Base-by-base conservation (phyloP, 2,329 filamentous ascomycete genomes). In the Rutstroemia sp. region DNA sequence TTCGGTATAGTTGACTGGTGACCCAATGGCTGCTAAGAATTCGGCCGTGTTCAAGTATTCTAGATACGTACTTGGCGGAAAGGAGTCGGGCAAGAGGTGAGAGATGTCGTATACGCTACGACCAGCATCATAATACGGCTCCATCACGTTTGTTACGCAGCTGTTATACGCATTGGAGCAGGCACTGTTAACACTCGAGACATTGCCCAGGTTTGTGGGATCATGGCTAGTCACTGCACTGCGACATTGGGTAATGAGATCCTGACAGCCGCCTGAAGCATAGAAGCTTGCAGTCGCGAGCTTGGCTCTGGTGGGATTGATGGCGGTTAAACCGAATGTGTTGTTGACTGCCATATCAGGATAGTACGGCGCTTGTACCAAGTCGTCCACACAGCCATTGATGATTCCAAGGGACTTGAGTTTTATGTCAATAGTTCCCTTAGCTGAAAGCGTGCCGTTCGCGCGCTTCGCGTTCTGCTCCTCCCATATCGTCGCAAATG, bases 371-470 rank as follows among this genome's bases (percentile, higher is more conserved):
- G 74, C 73, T 70, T 89, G 84, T 1, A 83, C 75, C 30, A 82
- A 68, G 62, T 80, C 76, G 65, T 91, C 88, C 38, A 90, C 73
- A 61, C 85, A 81, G 12, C 86, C 87, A 67, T 90, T 88, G 57
- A 89, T 74, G 57, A 91, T 86, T 21, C 86, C 86, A 0, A 90
- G 70, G 0, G 85, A 81, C 14, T 73, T 73, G 8, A 90, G 73
- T 54, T 79, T 77, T 49, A 88, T 80, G 30, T 81, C 76, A 10
- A 86, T 70, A 2, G 80, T 83, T 38, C 71, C 73, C 58, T 78
- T 78, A 17, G 66, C 69, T 8, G 76, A 68, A 1, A 81, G 57
- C 1, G 75, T 69, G 3, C 82, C 79, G 54, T 75, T 78, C n/a
- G 69, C 65, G 14, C 79, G 77, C 52, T 73, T 74, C 17, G 73